Evolutionary conservation across 106 monocot genomes (phyloP).

Genomic region (Dendrobium catenatum): DNA sequence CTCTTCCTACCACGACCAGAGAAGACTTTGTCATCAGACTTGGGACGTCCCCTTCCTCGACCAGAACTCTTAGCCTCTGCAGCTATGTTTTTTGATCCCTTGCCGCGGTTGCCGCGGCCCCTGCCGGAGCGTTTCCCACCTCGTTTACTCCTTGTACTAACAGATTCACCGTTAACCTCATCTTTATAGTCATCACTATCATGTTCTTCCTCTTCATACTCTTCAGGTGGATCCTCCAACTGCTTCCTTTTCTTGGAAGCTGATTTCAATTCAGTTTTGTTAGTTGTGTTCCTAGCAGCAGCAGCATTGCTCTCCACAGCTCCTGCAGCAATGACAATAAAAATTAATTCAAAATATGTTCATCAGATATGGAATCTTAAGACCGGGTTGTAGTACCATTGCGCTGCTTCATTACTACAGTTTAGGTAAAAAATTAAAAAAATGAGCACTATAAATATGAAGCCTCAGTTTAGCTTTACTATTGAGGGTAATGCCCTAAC

Average conservation of each 20-base stretch:
- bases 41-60: conserved; percentile 47
- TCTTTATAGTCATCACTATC: conserved; percentile 32
- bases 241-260: conserved; percentile 47
- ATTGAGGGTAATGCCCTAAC: neutral
- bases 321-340: neutral
- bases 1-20: conserved; percentile 24
- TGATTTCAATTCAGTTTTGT: conserved; percentile 26
- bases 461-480: neutral
- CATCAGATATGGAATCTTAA: neutral
- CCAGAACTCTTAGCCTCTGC: conserved; percentile 16
- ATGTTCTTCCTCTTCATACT: conserved; percentile 33
- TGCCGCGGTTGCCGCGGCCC: conserved; percentile 9
- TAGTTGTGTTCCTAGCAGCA: conserved; percentile 11
- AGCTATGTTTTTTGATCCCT: conserved; percentile 23
- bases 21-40: conserved; percentile 8
- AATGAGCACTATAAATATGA: neutral
- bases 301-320: conserved; percentile 1
- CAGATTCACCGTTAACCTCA: conserved; percentile 16
- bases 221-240: conserved; percentile 42
- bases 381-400: neutral
- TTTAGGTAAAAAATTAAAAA: neutral
- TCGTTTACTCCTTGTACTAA: conserved; percentile 16
- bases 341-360: neutral
- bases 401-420: too few species aligned
- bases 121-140: conserved; percentile 37